Percentiles rank a stretch among this genome's conserved stretches.
Conservation (phyloP, 441 rosid genomes). For the Flueggea neowawraea region DNA sequence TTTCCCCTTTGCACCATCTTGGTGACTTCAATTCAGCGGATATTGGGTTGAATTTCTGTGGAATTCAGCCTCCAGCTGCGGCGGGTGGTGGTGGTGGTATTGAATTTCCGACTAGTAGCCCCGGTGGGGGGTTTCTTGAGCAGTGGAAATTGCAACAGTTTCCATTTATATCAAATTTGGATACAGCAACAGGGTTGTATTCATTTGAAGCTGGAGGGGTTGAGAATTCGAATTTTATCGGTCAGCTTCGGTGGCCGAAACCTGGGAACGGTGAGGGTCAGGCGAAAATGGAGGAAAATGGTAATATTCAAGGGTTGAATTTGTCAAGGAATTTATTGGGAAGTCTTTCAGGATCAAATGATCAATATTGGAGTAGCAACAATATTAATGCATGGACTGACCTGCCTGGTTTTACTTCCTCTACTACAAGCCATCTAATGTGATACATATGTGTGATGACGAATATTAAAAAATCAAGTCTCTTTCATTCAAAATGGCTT, state of each 20-base stretch:
- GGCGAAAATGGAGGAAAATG: conserved; percentile 62
- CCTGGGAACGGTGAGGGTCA: conserved; percentile 26
- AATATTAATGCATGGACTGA: conserved; percentile 59
- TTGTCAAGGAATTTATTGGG: conserved; percentile 56
- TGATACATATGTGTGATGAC: conserved; percentile 15
- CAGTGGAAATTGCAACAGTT: conserved; percentile 64
- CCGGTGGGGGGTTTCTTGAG: conserved; percentile 35
- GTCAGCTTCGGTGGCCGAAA: too few species aligned
- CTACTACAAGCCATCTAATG: conserved; percentile 51
- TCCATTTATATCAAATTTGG: conserved; percentile 47
- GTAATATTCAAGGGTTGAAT: conserved; percentile 30
- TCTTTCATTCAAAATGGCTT: too few species aligned
- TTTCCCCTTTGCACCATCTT: conserved; percentile 47
- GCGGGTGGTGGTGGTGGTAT: conserved; percentile 24
- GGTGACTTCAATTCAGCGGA: conserved; percentile 40
- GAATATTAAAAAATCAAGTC: neutral
- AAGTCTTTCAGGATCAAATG: conserved; percentile 24
- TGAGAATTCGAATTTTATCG: too few species aligned
- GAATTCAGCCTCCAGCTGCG: conserved; percentile 19
- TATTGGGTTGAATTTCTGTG: conserved; percentile 47
- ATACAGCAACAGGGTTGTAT: conserved; percentile 37
- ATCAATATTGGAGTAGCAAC: conserved; percentile 48
- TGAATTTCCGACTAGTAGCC: conserved; percentile 25
- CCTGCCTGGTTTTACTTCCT: conserved; percentile 64
- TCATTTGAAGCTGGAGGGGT: too few species aligned